phyloP scores from a whole-genome alignment of 2,329 filamentous ascomycete species.

The Passalora sequoiae region DNA sequence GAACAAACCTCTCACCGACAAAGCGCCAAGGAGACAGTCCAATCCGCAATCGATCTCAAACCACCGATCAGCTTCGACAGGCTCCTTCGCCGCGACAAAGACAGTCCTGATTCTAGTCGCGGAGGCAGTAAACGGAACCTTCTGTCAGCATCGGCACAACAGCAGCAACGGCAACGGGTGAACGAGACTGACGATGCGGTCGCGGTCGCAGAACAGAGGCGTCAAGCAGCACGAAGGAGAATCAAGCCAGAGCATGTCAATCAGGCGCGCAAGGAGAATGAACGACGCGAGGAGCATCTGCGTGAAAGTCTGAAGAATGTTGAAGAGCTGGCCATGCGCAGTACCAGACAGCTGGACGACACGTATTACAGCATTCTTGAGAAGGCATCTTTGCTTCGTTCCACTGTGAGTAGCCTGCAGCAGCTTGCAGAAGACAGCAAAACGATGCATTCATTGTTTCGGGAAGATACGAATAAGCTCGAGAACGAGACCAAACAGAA shows the following conservation, averaged over 20 bases:
- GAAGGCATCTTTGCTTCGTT: slow-evolving; percentile 60
- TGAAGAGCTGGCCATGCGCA: slow-evolving; percentile 53
- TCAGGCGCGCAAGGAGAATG: slow-evolving; percentile 36
- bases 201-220: slow-evolving; percentile 16
- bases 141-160: too few relatives aligned
- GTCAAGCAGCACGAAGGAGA: slow-evolving; percentile 15
- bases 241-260: slow-evolving; percentile 39
- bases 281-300: slow-evolving; percentile 38
- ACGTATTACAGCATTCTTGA: slow-evolving; percentile 70
- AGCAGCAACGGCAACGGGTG: slow-evolving; percentile 8
- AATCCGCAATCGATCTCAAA: slow-evolving; percentile 42
- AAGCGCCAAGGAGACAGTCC: slow-evolving; percentile 39
- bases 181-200: slow-evolving; percentile 11
- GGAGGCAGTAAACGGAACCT: slow-evolving; percentile 16
- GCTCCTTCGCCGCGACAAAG: slow-evolving; percentile 36
- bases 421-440: slow-evolving; percentile 61
- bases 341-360: slow-evolving; percentile 62
- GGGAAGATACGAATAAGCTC: slow-evolving; percentile 54
- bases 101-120: slow-evolving; percentile 23
- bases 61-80: slow-evolving; percentile 43
- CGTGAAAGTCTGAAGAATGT: slow-evolving; percentile 43
- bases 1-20: slow-evolving; percentile 23
- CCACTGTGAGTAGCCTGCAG: slow-evolving; percentile 59
- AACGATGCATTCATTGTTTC: slow-evolving; percentile 45
- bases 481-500: slow-evolving; percentile 57